Conservation (phyloP, 1,284 basidiomycete genomes). For the Coniferiporia sulphurascens region DNA sequence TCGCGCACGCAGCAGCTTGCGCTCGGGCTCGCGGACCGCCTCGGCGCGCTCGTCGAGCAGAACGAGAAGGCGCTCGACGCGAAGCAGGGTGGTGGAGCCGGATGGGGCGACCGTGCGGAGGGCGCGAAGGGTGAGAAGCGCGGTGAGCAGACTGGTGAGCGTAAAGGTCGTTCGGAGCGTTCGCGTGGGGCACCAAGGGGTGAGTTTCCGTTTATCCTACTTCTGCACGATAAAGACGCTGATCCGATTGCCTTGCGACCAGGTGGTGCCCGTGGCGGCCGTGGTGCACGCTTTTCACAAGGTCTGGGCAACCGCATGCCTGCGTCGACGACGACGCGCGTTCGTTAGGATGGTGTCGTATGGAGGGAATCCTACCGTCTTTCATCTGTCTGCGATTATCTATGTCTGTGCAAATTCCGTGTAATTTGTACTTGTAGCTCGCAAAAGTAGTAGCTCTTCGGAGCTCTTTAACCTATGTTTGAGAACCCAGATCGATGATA, state of each 20-base stretch:
- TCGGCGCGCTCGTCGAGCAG: constrained; percentile 85
- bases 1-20: constrained; percentile 88
- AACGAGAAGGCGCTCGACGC: constrained; percentile 93
- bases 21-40: constrained; percentile 84
- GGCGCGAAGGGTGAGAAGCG: constrained; percentile 73
- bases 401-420: neutral
- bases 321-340: constrained; percentile 22
- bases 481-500: too few species aligned
- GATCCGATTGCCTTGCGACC: neutral
- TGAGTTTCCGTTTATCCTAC: constrained; percentile 19
- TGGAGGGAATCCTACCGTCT: neutral
- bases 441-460: too few species aligned
- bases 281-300: constrained; percentile 73
- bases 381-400: neutral
- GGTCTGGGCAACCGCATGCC: constrained; percentile 77
- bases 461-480: too few species aligned
- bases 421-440: neutral
- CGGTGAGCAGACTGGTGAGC: constrained; percentile 69
- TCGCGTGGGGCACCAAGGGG: constrained; percentile 54
- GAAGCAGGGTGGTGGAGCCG: constrained; percentile 70
- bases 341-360: constrained; percentile 3
- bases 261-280: constrained; percentile 59
- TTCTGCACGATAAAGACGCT: neutral
- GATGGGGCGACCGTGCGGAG: constrained; percentile 68
- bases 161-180: constrained; percentile 64